phyloP scores from a whole-genome alignment of 23 red algal genomes.

The Chondrus crispus region DNA sequence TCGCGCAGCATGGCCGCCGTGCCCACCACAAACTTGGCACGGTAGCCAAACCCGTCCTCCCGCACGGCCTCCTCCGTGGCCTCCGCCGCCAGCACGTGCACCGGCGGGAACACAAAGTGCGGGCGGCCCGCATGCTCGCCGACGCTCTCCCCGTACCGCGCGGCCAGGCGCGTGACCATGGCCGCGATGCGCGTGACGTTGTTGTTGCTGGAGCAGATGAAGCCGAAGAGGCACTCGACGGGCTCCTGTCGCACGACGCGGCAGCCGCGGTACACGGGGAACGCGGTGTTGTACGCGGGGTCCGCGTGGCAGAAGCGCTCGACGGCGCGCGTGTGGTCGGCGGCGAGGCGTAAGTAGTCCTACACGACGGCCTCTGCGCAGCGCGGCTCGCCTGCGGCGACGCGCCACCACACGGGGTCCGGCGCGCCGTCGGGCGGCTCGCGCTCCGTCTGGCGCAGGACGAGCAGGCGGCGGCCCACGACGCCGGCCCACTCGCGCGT shows the following conservation, averaged over 20 bases:
- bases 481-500: conserved; percentile 31
- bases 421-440: background rate
- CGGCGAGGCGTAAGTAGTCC: conserved; percentile 62
- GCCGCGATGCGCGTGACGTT: conserved; percentile 79
- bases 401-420: conserved; percentile 51
- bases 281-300: conserved; percentile 35
- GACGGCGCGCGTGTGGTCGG: conserved; percentile 18
- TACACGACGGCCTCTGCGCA: background rate
- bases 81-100: conserved; percentile 42
- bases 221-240: conserved; percentile 82
- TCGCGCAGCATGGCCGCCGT: conserved; percentile 31
- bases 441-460: background rate
- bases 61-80: conserved; percentile 69
- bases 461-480: background rate
- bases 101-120: conserved; percentile 72
- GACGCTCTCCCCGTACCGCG: conserved; percentile 53
- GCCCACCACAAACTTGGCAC: conserved; percentile 79
- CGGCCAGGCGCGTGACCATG: conserved; percentile 77
- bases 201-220: conserved; percentile 95
- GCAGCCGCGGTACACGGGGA: conserved; percentile 50
- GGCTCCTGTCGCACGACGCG: conserved; percentile 75
- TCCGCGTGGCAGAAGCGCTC: conserved; percentile 46
- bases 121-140: background rate
- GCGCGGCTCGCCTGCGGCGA: background rate
- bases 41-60: conserved; percentile 84